Evolutionary conservation across 257 asterid species (phyloP).

Genomic region (Ballota nigra): DNA sequence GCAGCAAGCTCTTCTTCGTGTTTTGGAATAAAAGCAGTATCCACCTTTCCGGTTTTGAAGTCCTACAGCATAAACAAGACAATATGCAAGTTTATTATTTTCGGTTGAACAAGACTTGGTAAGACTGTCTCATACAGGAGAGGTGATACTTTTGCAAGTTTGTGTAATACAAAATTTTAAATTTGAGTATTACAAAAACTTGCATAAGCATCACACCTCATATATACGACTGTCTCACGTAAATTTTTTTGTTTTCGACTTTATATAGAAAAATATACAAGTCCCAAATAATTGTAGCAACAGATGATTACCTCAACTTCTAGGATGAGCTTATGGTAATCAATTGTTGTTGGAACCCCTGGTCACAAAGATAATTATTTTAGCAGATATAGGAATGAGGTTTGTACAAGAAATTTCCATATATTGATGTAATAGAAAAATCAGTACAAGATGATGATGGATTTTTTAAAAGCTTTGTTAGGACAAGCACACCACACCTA

Average conservation of each 20-base stretch:
- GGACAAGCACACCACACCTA: neutral
- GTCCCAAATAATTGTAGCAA: neutral
- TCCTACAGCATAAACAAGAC: conserved; percentile 48
- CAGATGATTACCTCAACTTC: conserved; percentile 71
- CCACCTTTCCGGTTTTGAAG: conserved; percentile 87
- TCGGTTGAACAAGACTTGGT: too few species aligned
- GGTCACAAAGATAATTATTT: conserved; percentile 21
- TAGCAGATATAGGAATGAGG: conserved; percentile 12
- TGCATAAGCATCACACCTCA: too few species aligned
- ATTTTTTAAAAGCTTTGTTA: neutral
- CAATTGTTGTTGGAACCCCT: conserved; percentile 99
- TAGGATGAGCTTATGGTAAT: conserved; percentile 96
- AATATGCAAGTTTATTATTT: neutral
- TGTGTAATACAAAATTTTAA: too few species aligned
- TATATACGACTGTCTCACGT: too few species aligned
- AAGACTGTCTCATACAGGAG: too few species aligned
- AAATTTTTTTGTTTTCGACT: neutral
- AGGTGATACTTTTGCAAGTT: too few species aligned
- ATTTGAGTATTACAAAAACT: too few species aligned
- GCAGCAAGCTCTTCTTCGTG: conserved; percentile 92
- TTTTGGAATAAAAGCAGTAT: conserved; percentile 96
- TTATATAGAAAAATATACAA: neutral
- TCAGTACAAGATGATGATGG: neutral
- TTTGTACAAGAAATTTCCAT: neutral
- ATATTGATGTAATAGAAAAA: neutral